A percentile compares a stretch with the other conserved stretches of the same genome.
Evolutionary conservation across 108 stramenopile species (phyloP).

Genomic region (Conticribra weissflogii): DNA sequence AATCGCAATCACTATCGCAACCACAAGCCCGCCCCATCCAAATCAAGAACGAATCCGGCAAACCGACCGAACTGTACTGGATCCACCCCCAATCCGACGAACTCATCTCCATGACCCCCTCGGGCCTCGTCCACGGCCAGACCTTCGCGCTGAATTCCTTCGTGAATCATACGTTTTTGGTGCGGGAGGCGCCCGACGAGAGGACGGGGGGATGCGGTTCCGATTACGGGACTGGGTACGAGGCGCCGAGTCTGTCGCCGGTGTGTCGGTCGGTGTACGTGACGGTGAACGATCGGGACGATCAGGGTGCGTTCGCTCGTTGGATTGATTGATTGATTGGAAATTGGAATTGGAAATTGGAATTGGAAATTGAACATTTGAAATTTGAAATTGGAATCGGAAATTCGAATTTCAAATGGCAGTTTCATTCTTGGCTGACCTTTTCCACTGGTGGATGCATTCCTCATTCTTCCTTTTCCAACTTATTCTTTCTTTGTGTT

Average conservation of each 20-base stretch:
- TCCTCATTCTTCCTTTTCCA: too few species aligned
- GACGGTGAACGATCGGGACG: conserved; percentile 51
- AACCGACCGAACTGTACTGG: conserved; percentile 63
- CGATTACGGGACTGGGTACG: conserved; percentile 16
- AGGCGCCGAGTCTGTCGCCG: conserved; percentile 30
- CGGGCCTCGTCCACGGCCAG: conserved; percentile 45
- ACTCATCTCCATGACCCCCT: conserved; percentile 24
- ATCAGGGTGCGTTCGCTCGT: conserved; percentile 48
- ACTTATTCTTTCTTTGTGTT: neutral
- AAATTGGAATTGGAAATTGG: too few species aligned
- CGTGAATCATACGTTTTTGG: conserved; percentile 78
- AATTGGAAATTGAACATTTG: too few species aligned
- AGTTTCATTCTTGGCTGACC: too few species aligned
- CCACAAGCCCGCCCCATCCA: conserved; percentile 37
- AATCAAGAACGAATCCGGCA: conserved; percentile 56
- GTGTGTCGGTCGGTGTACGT: conserved; percentile 41
- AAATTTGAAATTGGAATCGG: too few species aligned
- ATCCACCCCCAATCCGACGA: conserved; percentile 52
- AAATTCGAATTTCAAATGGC: too few species aligned
- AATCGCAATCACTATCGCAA: too few species aligned
- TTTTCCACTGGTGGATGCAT: too few species aligned
- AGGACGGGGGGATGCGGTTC: conserved; percentile 32
- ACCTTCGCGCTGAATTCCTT: conserved; percentile 52
- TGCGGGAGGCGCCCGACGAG: conserved; percentile 47
- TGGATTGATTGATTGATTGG: too few species aligned